Conservation (phyloP, 2,329 filamentous ascomycete genomes). For the Westerdykella ornata region DNA sequence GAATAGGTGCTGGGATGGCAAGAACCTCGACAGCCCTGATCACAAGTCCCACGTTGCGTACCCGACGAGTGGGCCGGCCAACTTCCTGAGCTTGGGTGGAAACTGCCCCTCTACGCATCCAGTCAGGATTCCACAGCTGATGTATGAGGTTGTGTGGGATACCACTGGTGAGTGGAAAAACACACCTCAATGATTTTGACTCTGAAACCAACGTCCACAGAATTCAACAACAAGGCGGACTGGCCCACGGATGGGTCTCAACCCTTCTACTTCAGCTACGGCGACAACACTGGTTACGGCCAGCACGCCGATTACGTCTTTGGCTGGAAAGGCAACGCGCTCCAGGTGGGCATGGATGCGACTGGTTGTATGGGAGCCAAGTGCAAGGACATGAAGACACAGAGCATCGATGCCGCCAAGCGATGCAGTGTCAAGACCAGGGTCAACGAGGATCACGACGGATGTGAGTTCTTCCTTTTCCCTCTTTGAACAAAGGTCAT, state of each 20-base stretch:
- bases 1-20: constrained; percentile 40
- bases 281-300: constrained; percentile 20
- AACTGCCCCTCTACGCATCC: constrained; percentile 40
- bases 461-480: constrained; percentile 7
- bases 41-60: constrained; percentile 49
- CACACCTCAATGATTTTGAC: too few relatives aligned
- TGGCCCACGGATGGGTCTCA: constrained; percentile 20
- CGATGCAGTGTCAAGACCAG: constrained; percentile 9
- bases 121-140: constrained; percentile 42
- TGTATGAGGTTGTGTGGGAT: constrained; percentile 43
- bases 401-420: constrained; percentile 11
- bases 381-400: constrained; percentile 14
- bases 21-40: constrained; percentile 46
- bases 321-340: constrained; percentile 20
- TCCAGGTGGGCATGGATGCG: constrained; percentile 22
- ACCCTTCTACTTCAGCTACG: constrained; percentile 21
- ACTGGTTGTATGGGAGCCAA: constrained; percentile 12
- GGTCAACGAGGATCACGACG: constrained; percentile 13
- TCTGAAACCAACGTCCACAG: too few relatives aligned
- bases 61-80: constrained; percentile 24
- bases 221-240: constrained; percentile 24
- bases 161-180: too few relatives aligned
- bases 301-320: constrained; percentile 25
- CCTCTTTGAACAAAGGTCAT: neutral
- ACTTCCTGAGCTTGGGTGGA: constrained; percentile 24